Evolutionary conservation across 805 yeast species (phyloP).

Genomic region (Metschnikowia lunata): DNA sequence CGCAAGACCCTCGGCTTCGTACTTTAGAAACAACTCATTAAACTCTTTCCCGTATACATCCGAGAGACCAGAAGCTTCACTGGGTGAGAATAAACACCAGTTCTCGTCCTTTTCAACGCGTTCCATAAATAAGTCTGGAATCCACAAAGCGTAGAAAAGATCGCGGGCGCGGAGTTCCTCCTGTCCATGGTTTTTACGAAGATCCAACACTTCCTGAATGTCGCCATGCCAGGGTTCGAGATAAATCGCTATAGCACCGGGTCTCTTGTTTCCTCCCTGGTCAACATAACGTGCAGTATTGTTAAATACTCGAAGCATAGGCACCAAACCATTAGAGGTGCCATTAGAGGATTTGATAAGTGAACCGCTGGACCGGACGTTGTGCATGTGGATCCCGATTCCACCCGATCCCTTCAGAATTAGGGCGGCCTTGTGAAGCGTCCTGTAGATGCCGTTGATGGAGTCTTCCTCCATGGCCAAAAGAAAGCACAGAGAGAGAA

Average conservation of each 20-base stretch:
- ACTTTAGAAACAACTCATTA: slow-evolving; percentile 61
- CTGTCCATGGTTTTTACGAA: slow-evolving; percentile 91
- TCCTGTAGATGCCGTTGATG: slow-evolving; percentile 89
- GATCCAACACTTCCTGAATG: slow-evolving; percentile 76
- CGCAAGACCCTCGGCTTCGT: slow-evolving; percentile 67
- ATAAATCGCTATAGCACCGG: slow-evolving; percentile 94
- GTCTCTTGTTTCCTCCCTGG: slow-evolving; percentile 97
- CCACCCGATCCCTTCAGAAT: slow-evolving; percentile 97
- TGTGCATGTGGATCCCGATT: slow-evolving; percentile 83
- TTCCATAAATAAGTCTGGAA: slow-evolving; percentile 90
- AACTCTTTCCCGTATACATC: slow-evolving; percentile 87
- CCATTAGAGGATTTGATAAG: slow-evolving; percentile 92
- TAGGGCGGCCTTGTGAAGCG: slow-evolving; percentile 81
- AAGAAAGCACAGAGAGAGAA: slow-evolving; percentile 87
- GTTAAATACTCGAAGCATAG: slow-evolving; percentile 94
- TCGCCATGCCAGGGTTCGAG: slow-evolving; percentile 98
- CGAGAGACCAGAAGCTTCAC: slow-evolving; percentile 78
- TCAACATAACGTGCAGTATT: slow-evolving; percentile 96
- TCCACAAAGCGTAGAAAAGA: slow-evolving; percentile 89
- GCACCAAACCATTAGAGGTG: slow-evolving; percentile 85
- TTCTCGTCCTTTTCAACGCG: slow-evolving; percentile 72
- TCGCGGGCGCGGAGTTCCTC: slow-evolving; percentile 94
- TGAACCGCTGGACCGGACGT: slow-evolving; percentile 82
- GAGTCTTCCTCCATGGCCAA: slow-evolving; percentile 92
- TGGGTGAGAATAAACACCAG: slow-evolving; percentile 90